Evolutionary conservation across 2,329 filamentous ascomycete genomes (phyloP).

Genomic region (Magnaporthiopsis rhizophila): DNA sequence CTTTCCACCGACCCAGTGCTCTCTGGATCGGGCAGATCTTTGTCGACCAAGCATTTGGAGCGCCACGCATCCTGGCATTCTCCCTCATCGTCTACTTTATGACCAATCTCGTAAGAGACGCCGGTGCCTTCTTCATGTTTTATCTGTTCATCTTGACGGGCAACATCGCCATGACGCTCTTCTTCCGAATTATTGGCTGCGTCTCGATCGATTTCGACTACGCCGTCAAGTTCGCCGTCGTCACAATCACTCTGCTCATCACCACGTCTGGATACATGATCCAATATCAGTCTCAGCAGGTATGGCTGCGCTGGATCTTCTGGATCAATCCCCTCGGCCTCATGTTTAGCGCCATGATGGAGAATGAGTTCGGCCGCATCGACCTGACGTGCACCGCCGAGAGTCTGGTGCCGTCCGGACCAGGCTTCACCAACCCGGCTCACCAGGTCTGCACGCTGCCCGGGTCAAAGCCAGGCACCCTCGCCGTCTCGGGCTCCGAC

Average conservation of each 20-base stretch:
- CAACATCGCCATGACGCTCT: constrained; percentile 66
- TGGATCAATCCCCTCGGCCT: constrained; percentile 78
- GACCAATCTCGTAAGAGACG: constrained; percentile 58
- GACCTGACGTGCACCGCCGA: constrained; percentile 60
- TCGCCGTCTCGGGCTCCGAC: constrained; percentile 52
- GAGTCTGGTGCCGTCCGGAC: constrained; percentile 64
- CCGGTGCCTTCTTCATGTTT: constrained; percentile 72
- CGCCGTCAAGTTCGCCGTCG: constrained; percentile 73
- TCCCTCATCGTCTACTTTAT: constrained; percentile 75
- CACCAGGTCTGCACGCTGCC: constrained; percentile 76
- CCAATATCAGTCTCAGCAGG: constrained; percentile 65
- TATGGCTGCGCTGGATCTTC: constrained; percentile 74
- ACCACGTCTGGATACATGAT: constrained; percentile 79
- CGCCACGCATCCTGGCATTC: constrained; percentile 64
- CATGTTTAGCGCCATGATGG: constrained; percentile 71
- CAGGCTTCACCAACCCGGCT: constrained; percentile 60
- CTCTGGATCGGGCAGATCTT: constrained; percentile 78
- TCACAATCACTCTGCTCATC: constrained; percentile 75
- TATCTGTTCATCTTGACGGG: constrained; percentile 61
- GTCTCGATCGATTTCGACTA: constrained; percentile 75
- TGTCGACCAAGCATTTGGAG: constrained; percentile 66
- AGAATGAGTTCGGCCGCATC: constrained; percentile 71
- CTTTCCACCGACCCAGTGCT: constrained; percentile 74
- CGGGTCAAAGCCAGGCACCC: constrained; percentile 59
- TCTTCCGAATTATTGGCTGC: constrained; percentile 69